Evolutionary conservation across 345 rosid species (phyloP).

Genomic region (Gossypium raimondii): DNA sequence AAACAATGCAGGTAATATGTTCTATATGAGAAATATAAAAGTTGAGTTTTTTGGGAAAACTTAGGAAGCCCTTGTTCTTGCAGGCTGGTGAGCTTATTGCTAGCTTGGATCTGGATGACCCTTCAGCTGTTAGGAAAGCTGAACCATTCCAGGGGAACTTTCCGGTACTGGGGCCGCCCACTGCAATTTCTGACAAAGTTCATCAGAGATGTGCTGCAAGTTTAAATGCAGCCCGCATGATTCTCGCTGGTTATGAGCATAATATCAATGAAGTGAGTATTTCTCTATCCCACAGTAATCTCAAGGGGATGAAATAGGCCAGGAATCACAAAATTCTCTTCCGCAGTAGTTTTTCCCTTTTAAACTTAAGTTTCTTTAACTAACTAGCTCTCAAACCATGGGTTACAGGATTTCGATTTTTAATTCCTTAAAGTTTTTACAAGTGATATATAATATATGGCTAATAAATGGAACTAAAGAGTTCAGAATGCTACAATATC

Average conservation of each 20-base stretch:
- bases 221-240: conserved; percentile 87
- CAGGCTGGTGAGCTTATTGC: conserved; percentile 99
- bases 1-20: conserved; percentile 88
- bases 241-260: conserved; percentile 97
- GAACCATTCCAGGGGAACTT: conserved; percentile 92
- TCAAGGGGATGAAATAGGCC: neutral
- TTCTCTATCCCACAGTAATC: conserved; percentile 8
- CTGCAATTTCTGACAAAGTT: conserved; percentile 91
- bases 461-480: no score
- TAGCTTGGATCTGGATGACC: conserved; percentile 91
- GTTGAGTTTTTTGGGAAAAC: neutral
- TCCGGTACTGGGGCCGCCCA: conserved; percentile 83
- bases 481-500: no score
- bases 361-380: neutral
- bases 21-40: neutral
- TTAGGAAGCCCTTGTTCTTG: conserved; percentile 22
- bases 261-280: conserved; percentile 74
- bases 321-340: neutral
- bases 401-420: neutral
- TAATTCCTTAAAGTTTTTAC: no score
- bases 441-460: no score
- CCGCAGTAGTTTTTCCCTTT: neutral
- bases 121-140: conserved; percentile 97
- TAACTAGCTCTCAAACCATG: neutral
- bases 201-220: conserved; percentile 99